Conservation (phyloP, 768 basidiomycete genomes). For the Termitomyces sp. region DNA sequence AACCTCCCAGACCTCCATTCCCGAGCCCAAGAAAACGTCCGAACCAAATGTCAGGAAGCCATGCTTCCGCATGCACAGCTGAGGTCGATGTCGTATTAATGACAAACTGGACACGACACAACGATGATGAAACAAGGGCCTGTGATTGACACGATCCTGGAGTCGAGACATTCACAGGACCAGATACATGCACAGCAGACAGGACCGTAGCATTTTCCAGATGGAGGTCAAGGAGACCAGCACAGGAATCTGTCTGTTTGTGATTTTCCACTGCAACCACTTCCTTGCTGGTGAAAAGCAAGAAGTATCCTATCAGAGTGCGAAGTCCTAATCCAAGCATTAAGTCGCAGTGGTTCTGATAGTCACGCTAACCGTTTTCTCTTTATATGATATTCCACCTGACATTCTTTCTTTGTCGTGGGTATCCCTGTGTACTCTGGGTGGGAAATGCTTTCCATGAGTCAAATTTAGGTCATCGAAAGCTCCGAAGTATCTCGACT, state of each 20-base stretch:
- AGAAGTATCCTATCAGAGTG: neutral
- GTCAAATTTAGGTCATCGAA: neutral
- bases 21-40: neutral
- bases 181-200: neutral
- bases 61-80: neutral
- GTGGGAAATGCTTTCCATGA: neutral
- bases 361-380: neutral
- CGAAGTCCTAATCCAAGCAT: neutral
- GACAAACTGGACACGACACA: neutral
- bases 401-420: neutral
- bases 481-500: neutral
- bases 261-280: neutral
- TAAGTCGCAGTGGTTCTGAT: neutral
- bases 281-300: neutral
- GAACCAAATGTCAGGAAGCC: neutral
- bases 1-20: neutral
- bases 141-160: neutral
- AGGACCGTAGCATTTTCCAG: neutral
- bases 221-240: neutral
- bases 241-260: neutral
- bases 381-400: neutral
- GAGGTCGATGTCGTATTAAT: neutral
- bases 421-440: neutral
- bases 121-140: neutral
- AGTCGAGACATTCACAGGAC: neutral